phyloP scores from a whole-genome alignment of 2,329 filamentous ascomycete species.

The Drechmeria coniospora region DNA sequence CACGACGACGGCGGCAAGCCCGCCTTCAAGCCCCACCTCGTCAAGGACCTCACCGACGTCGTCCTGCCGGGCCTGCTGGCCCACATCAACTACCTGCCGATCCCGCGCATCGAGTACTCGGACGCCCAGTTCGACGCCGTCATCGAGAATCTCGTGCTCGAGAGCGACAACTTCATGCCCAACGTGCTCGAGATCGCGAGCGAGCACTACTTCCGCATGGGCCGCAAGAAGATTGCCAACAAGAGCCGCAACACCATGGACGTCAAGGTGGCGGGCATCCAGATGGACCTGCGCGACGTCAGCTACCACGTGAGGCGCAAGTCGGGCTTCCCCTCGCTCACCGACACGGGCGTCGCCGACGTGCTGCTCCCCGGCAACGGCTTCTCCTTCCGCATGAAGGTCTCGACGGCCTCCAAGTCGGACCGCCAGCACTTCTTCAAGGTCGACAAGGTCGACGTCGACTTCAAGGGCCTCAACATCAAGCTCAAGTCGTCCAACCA shows the following conservation, averaged over 20 bases:
- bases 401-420: constrained; percentile 62
- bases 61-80: constrained; percentile 75
- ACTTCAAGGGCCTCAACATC: constrained; percentile 68
- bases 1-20: constrained; percentile 73
- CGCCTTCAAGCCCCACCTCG: constrained; percentile 78
- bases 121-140: constrained; percentile 75
- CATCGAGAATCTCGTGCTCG: constrained; percentile 86
- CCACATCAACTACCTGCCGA: constrained; percentile 74
- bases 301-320: constrained; percentile 94
- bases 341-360: constrained; percentile 77
- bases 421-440: constrained; percentile 84
- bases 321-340: constrained; percentile 77
- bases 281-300: constrained; percentile 83
- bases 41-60: constrained; percentile 78
- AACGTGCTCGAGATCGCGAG: constrained; percentile 78
- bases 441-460: constrained; percentile 74
- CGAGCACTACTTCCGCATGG: constrained; percentile 92
- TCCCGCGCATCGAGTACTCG: constrained; percentile 86
- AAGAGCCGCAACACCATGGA: constrained; percentile 71
- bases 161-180: constrained; percentile 92
- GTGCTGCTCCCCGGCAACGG: constrained; percentile 77
- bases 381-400: constrained; percentile 80
- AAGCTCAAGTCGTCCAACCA: constrained; percentile 91
- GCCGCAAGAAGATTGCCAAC: constrained; percentile 72
- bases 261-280: constrained; percentile 74